Conservation (phyloP, 2,329 filamentous ascomycete species). For the Monilinia fructigena region DNA sequence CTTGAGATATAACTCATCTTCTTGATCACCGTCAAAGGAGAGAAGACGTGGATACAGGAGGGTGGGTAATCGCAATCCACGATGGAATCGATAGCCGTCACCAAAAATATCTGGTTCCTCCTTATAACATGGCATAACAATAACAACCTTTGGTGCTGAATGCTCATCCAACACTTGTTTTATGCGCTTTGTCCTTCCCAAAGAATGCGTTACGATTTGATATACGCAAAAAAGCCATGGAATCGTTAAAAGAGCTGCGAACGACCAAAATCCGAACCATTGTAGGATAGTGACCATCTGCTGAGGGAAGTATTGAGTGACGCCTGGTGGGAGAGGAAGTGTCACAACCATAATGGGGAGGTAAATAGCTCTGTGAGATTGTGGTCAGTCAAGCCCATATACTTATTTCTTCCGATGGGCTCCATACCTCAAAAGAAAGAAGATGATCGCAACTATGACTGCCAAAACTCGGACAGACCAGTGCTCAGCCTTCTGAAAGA, state of each 20-base stretch:
- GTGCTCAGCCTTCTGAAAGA: conserved; percentile 84
- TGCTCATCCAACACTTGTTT: conserved; percentile 80
- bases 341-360: conserved; percentile 94
- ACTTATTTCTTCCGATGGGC: neutral
- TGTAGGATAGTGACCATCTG: conserved; percentile 71
- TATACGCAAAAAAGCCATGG: conserved; percentile 95
- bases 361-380: conserved; percentile 66
- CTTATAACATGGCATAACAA: conserved; percentile 96
- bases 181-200: conserved; percentile 78
- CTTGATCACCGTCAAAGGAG: conserved; percentile 87
- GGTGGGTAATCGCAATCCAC: conserved; percentile 92
- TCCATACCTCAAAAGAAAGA: conserved; percentile 70
- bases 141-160: conserved; percentile 88
- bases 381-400: conserved; percentile 11
- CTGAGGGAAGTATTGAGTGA: conserved; percentile 71
- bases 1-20: conserved; percentile 84
- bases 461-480: conserved; percentile 79
- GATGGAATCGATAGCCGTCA: conserved; percentile 86
- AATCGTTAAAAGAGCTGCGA: conserved; percentile 77
- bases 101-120: conserved; percentile 80
- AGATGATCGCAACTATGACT: conserved; percentile 70
- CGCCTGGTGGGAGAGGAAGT: conserved; percentile 71
- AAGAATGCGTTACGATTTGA: conserved; percentile 80
- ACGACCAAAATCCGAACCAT: conserved; percentile 95
- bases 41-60: conserved; percentile 88